A percentile compares a stretch with the other conserved stretches of the same genome.
These are phyloP conservation scores for Erysimum cheiri DNA, from an alignment of 441 rosid genomes.

Conservation along the genomic window DNA sequence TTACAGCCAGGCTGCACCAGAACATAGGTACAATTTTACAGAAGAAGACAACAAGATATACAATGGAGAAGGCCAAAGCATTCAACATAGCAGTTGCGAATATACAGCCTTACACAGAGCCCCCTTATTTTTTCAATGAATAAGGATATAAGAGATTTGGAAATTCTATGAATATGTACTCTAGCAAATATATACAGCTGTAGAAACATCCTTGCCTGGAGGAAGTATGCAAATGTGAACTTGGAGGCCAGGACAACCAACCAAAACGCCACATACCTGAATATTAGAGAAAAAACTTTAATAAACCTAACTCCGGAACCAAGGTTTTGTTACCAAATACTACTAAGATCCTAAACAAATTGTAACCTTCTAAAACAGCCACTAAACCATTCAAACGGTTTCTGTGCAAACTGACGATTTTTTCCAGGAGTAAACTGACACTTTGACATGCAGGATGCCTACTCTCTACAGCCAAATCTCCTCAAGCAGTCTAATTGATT, in stretches of 20 bases:
- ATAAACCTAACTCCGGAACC: constrained; percentile 25
- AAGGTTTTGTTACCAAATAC: constrained; percentile 19
- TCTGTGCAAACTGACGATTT: neutral
- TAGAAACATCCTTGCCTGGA: constrained; percentile 71
- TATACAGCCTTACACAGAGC: constrained; percentile 1
- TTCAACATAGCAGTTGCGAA: constrained; percentile 16
- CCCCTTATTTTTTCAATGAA: constrained; percentile 14
- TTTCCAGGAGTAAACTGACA: constrained; percentile 6
- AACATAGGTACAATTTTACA: constrained; percentile 5
- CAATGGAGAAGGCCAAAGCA: constrained; percentile 7
- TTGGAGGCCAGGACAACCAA: constrained; percentile 85
- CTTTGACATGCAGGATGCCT: constrained; percentile 20
- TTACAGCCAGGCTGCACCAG: constrained; percentile 3
- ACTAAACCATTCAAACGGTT: constrained; percentile 27
- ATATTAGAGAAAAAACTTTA: constrained; percentile 29
- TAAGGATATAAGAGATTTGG: constrained; percentile 2
- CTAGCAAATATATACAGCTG: constrained; percentile 32
- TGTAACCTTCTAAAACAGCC: constrained; percentile 13
- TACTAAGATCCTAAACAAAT: constrained; percentile 32
- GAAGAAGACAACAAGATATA: neutral
- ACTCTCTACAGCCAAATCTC: constrained; percentile 18
- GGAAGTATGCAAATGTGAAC: constrained; percentile 96
- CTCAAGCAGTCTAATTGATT: constrained; percentile 16
- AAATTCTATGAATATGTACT: constrained; percentile 24
- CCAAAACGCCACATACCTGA: constrained; percentile 97